Conservation (phyloP, 352 stramenopile genomes). For the Paralagenidium karlingii region DNA sequence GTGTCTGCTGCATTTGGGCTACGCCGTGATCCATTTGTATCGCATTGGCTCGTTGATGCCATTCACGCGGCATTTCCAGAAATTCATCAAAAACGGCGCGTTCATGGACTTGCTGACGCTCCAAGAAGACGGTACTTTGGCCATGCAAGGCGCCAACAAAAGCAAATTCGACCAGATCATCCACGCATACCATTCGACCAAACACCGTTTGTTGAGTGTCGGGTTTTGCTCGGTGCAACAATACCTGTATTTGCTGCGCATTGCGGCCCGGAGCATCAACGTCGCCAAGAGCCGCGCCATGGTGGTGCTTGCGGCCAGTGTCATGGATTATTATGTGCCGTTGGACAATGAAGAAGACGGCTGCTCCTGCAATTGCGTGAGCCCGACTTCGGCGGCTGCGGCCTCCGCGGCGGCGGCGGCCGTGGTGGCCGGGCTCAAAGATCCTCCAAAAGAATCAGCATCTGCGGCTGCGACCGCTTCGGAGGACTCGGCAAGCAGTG, state of each 20-base stretch:
- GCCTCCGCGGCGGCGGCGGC: too few species aligned
- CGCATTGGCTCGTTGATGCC: conserved; percentile 63
- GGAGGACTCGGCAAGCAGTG: too few species aligned
- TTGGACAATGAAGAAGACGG: conserved; percentile 6
- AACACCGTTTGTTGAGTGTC: conserved; percentile 54
- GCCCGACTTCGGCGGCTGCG: too few species aligned
- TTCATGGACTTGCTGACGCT: conserved; percentile 76
- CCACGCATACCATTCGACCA: conserved; percentile 42
- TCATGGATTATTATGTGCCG: conserved; percentile 75
- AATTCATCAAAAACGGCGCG: conserved; percentile 64
- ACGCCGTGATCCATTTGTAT: conserved; percentile 74
- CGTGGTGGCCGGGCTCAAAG: too few species aligned
- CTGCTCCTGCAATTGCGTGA: conserved; percentile 9
- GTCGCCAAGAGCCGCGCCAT: conserved; percentile 46
- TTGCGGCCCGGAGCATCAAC: conserved; percentile 42
- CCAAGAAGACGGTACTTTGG: conserved; percentile 28
- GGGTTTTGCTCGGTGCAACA: conserved; percentile 75
- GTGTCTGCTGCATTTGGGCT: conserved; percentile 65
- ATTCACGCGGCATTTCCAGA: conserved; percentile 76
- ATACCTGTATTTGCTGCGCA: conserved; percentile 55
- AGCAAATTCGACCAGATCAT: conserved; percentile 55
- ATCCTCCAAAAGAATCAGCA: background rate
- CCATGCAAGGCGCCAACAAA: conserved; percentile 52
- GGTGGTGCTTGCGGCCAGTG: conserved; percentile 56
- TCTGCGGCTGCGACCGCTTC: too few species aligned